A percentile compares a stretch with the other conserved stretches of the same genome.
Evolutionary conservation across 768 basidiomycete genomes (phyloP).

Genomic region (Mycena indigotica): DNA sequence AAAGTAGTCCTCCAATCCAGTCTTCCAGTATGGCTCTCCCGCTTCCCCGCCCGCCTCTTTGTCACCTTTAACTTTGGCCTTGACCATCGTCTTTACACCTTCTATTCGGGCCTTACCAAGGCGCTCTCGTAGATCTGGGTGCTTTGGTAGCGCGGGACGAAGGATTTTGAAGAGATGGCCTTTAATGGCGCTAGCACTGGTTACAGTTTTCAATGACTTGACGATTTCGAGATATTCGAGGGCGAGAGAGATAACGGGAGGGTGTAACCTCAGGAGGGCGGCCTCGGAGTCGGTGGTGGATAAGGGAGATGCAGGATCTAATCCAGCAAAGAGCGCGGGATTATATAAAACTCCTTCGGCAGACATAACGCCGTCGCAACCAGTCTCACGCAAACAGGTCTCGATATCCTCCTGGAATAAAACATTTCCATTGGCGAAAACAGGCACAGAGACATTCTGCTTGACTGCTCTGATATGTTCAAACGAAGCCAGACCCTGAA

Average conservation of each 20-base stretch:
- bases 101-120: constrained; percentile 45
- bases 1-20: constrained; percentile 47
- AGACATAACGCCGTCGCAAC: constrained; percentile 91
- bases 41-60: constrained; percentile 20
- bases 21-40: constrained; percentile 16
- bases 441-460: constrained; percentile 84
- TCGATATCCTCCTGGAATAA: constrained; percentile 84
- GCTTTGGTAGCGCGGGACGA: constrained; percentile 67
- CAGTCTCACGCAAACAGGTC: constrained; percentile 78
- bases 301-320: constrained; percentile 21
- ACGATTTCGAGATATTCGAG: constrained; percentile 88
- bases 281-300: constrained; percentile 29
- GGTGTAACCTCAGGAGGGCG: constrained; percentile 48
- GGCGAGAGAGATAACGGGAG: constrained; percentile 67
- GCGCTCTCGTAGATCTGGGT: constrained; percentile 72
- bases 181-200: constrained; percentile 76
- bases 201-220: constrained; percentile 64
- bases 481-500: constrained; percentile 86
- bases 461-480: constrained; percentile 89
- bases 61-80: constrained; percentile 33
- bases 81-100: constrained; percentile 16
- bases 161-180: constrained; percentile 93
- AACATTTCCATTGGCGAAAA: constrained; percentile 97
- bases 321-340: constrained; percentile 68
- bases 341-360: constrained; percentile 96